These are phyloP conservation scores for Trichoderma semiorbis DNA, from an alignment of 2,329 filamentous ascomycete species.

Conservation along the genomic window DNA sequence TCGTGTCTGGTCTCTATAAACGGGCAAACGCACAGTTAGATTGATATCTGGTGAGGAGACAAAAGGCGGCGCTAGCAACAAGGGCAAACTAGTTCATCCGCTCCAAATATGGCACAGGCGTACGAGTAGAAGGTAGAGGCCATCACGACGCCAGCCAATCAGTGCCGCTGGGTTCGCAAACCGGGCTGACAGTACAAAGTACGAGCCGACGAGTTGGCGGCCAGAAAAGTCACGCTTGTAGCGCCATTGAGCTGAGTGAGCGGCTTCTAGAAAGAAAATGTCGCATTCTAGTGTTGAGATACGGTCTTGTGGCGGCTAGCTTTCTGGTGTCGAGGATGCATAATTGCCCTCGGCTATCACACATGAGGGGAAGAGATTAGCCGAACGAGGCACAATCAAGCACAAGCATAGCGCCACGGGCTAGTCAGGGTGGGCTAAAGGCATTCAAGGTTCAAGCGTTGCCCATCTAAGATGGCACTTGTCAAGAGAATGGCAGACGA, in stretches of 20 bases:
- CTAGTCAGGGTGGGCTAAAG: not conserved
- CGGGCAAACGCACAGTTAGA: not conserved
- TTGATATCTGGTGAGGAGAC: not conserved
- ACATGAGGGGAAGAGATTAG: not conserved
- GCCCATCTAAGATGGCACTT: not conserved
- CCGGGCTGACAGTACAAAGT: not conserved
- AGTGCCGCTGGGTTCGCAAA: not conserved
- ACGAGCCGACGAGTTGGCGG: not conserved
- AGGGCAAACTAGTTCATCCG: not conserved
- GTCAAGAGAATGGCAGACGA: not conserved
- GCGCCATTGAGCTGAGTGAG: not conserved
- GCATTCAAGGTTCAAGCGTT: not conserved
- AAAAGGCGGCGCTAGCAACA: not conserved
- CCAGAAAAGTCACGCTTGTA: not conserved
- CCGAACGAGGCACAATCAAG: constrained; percentile 3
- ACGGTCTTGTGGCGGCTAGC: not conserved
- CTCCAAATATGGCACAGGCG: not conserved
- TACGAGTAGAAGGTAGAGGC: not conserved
- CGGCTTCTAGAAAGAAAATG: constrained; percentile 15
- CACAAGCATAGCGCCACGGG: not conserved
- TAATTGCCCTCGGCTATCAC: not conserved
- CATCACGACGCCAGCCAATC: not conserved
- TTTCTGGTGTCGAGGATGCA: not conserved
- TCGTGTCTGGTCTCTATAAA: not conserved
- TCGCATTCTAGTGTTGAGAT: constrained; percentile 16